A percentile compares a stretch with the other conserved stretches of the same genome.
Conservation (phyloP, 768 basidiomycete genomes). For the Naganishia antarctica region DNA sequence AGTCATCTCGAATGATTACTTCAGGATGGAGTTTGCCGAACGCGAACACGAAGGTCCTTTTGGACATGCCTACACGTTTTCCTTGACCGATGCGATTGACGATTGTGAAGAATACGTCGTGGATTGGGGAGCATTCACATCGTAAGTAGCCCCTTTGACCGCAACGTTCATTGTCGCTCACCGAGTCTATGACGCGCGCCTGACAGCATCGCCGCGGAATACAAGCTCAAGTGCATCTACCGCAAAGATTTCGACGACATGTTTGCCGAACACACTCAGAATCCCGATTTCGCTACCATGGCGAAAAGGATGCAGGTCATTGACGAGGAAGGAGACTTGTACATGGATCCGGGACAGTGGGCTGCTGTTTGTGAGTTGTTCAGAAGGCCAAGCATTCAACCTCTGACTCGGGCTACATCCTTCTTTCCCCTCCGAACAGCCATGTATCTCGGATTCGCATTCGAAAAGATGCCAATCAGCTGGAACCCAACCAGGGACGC, state of each 20-base stretch:
- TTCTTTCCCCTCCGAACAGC: conserved; percentile 58
- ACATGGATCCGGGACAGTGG: conserved; percentile 92
- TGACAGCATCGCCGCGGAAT: conserved; percentile 73
- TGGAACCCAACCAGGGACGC: conserved; percentile 13
- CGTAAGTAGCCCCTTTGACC: conserved; percentile 55
- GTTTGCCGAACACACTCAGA: conserved; percentile 71
- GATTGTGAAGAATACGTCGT: conserved; percentile 97
- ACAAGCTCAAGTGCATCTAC: conserved; percentile 68
- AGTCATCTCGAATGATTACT: conserved; percentile 84
- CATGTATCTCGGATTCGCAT: conserved; percentile 88
- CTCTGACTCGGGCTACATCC: too few relatives aligned
- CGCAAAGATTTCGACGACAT: conserved; percentile 86
- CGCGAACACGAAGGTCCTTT: conserved; percentile 60
- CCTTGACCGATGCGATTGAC: conserved; percentile 87
- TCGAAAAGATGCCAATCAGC: conserved; percentile 56
- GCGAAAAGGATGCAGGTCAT: conserved; percentile 88
- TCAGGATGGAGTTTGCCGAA: conserved; percentile 78
- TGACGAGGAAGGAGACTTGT: conserved; percentile 71
- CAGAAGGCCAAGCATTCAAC: too few relatives aligned
- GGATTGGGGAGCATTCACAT: conserved; percentile 85
- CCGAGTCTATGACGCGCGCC: background rate
- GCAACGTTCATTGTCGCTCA: background rate
- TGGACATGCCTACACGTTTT: conserved; percentile 93
- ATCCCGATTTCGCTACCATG: conserved; percentile 74
- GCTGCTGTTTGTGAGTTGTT: conserved; percentile 87